These are phyloP conservation scores for Xylaria palmicola DNA, from an alignment of 495 filamentous ascomycete genomes.

Conservation along the genomic window DNA sequence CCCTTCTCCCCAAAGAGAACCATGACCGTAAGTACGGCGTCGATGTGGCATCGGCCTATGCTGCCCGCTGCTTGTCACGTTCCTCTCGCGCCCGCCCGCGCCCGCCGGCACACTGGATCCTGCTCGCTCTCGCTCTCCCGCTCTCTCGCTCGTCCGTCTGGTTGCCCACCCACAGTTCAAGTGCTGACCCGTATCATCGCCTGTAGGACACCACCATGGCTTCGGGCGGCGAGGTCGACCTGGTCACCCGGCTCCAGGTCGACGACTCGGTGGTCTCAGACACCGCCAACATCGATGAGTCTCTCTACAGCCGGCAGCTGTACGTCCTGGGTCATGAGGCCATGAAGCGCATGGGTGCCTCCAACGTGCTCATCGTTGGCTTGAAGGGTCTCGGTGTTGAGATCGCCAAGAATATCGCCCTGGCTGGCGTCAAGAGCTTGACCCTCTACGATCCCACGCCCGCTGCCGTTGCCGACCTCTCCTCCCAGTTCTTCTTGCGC, in stretches of 20 bases:
- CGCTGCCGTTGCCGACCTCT: conserved; percentile 79
- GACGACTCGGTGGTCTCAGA: conserved; percentile 57
- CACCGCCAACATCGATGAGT: conserved; percentile 83
- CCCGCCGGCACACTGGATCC: no score
- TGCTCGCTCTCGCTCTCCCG: no score
- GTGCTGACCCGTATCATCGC: neutral
- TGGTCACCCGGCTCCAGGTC: conserved; percentile 80
- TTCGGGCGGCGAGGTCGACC: conserved; percentile 50
- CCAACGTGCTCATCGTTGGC: conserved; percentile 90
- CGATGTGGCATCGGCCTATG: neutral
- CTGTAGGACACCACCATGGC: conserved; percentile 40
- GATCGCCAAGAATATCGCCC: conserved; percentile 98
- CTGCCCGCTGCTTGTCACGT: neutral
- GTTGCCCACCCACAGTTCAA: neutral
- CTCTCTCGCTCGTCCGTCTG: no score
- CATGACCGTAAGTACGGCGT: conserved; percentile 86
- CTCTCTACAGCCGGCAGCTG: conserved; percentile 95
- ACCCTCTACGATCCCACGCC: conserved; percentile 86
- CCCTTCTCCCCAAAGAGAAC: conserved; percentile 73
- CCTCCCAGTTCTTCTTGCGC: conserved; percentile 94
- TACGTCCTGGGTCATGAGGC: conserved; percentile 98
- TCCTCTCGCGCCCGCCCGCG: no score
- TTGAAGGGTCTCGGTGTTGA: conserved; percentile 94
- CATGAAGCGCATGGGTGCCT: conserved; percentile 98
- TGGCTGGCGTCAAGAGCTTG: conserved; percentile 83